Conservation (phyloP, 495 filamentous ascomycete species). For the Penicillium herquei region DNA sequence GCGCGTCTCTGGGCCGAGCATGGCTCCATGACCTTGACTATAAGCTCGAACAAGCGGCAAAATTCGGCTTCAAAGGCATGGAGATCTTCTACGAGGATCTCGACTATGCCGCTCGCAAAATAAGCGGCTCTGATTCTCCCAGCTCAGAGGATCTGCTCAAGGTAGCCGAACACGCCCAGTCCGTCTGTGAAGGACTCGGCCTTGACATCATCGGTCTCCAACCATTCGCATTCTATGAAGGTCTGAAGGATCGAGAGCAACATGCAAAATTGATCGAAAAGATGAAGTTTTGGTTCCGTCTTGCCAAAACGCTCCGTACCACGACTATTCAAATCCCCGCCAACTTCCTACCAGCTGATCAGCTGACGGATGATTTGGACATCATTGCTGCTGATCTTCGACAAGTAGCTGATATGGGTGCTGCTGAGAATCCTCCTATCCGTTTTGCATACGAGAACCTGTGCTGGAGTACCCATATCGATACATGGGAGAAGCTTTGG, state of each 20-base stretch:
- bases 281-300: constrained; percentile 59
- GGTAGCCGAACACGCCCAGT: constrained; percentile 45
- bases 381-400: constrained; percentile 64
- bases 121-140: constrained; percentile 11
- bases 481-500: constrained; percentile 67
- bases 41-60: constrained; percentile 60
- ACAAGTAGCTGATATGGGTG: constrained; percentile 33
- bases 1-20: constrained; percentile 58
- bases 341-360: constrained; percentile 55
- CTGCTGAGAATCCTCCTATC: constrained; percentile 42
- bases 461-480: constrained; percentile 62
- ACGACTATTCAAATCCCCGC: constrained; percentile 67
- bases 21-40: constrained; percentile 56
- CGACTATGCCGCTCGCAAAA: constrained; percentile 44
- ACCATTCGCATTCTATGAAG: constrained; percentile 72
- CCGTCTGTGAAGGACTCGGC: constrained; percentile 15
- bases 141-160: constrained; percentile 44
- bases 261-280: constrained; percentile 56
- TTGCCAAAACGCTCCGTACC: constrained; percentile 58
- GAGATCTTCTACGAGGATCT: constrained; percentile 78
- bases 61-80: constrained; percentile 61
- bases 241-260: constrained; percentile 55
- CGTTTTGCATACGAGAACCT: constrained; percentile 69
- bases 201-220: constrained; percentile 56
- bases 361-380: constrained; percentile 51